Percentiles rank a stretch among this genome's conserved stretches.
phyloP scores from a whole-genome alignment of 306 rosid genomes.

The Abrus pulchellus region DNA sequence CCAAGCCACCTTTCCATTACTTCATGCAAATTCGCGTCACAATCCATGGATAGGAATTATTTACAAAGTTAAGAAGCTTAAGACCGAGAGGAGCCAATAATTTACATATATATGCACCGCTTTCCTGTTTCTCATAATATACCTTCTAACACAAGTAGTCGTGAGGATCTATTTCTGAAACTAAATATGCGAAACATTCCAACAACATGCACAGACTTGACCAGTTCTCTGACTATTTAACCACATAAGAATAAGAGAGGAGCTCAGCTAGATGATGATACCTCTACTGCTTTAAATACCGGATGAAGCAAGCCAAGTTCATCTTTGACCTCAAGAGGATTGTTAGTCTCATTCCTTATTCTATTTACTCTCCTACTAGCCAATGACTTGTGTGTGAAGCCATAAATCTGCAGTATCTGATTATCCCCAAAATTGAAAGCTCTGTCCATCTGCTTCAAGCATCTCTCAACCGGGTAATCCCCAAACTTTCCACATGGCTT shows the following conservation, averaged over 20 bases:
- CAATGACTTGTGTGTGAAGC: slow-evolving; percentile 75
- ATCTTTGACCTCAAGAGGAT: slow-evolving; percentile 76
- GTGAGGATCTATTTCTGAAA: slow-evolving; percentile 44
- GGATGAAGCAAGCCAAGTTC: slow-evolving; percentile 89
- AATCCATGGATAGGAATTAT: slow-evolving; percentile 2
- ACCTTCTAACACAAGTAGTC: background rate
- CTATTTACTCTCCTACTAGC: slow-evolving; percentile 75
- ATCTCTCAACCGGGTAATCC: slow-evolving; percentile 86
- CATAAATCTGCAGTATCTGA: slow-evolving; percentile 87
- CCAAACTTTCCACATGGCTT: slow-evolving; percentile 95
- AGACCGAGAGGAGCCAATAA: slow-evolving; percentile 30
- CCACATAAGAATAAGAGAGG: background rate
- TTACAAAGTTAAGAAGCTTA: slow-evolving; percentile 39
- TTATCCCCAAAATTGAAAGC: slow-evolving; percentile 91
- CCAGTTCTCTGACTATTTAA: slow-evolving; percentile 13
- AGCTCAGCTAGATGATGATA: slow-evolving; percentile 52
- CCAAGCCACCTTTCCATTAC: slow-evolving; percentile 11
- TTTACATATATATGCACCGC: slow-evolving; percentile 12
- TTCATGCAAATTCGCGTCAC: background rate
- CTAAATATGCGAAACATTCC: slow-evolving; percentile 39
- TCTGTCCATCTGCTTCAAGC: slow-evolving; percentile 89
- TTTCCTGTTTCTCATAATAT: slow-evolving; percentile 26
- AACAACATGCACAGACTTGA: slow-evolving; percentile 30
- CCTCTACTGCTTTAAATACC: slow-evolving; percentile 69
- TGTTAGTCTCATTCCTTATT: slow-evolving; percentile 71